Evolutionary conservation across 371 early-diverging fungal genomes (phyloP).

Genomic region (Mucor indicus): DNA sequence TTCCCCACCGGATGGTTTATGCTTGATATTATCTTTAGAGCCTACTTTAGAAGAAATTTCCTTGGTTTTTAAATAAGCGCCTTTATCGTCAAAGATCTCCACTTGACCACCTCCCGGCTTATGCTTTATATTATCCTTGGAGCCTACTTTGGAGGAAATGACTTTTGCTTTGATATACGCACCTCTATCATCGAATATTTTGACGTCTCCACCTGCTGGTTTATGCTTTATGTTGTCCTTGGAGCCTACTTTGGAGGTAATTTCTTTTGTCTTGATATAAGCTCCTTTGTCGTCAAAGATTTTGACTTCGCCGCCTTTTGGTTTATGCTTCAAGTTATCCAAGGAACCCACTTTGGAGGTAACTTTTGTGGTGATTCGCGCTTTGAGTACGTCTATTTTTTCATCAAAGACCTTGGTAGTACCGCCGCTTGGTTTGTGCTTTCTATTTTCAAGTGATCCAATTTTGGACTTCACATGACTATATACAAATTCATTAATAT

Average conservation of each 20-base stretch:
- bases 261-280: slow-evolving; percentile 10
- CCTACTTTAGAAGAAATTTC: slow-evolving; percentile 10
- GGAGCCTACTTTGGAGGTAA: slow-evolving; percentile 15
- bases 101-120: slow-evolving; percentile 15
- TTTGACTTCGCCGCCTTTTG: slow-evolving; percentile 8
- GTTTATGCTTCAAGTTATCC: slow-evolving; percentile 24
- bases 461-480: slow-evolving; percentile 20
- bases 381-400: slow-evolving; percentile 1
- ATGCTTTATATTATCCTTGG: slow-evolving; percentile 21
- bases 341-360: slow-evolving; percentile 16
- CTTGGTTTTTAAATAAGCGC: slow-evolving; percentile 9
- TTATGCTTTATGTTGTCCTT: slow-evolving; percentile 20
- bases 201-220: slow-evolving; percentile 15
- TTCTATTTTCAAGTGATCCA: slow-evolving; percentile 23
- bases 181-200: slow-evolving; percentile 10
- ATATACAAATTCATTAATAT: background rate
- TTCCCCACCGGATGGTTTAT: slow-evolving; percentile 20
- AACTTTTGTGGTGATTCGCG: slow-evolving; percentile 1
- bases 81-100: slow-evolving; percentile 14
- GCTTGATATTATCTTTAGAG: slow-evolving; percentile 18
- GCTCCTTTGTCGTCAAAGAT: slow-evolving; percentile 15
- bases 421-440: slow-evolving; percentile 19
- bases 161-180: slow-evolving; percentile 3
- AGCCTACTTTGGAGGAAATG: slow-evolving; percentile 15
- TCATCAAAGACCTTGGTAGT: slow-evolving; percentile 15